Evolutionary conservation across 805 yeast genomes (phyloP).

Genomic region (Pichia membranifaciens): DNA sequence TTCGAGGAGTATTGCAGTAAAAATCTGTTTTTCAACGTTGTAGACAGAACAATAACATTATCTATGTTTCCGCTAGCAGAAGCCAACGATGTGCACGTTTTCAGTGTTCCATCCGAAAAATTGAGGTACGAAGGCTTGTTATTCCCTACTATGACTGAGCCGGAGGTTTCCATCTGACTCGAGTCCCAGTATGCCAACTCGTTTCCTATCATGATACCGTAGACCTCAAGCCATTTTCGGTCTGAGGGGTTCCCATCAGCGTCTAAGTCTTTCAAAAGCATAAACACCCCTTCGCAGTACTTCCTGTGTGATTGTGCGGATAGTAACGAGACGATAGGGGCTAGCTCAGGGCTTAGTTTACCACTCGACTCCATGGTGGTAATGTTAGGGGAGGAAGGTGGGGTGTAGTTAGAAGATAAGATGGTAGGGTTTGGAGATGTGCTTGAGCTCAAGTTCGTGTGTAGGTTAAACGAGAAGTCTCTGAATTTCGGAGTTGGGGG

Average conservation of each 20-base stretch:
- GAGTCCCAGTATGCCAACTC: constrained; percentile 93
- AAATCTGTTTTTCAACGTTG: constrained; percentile 85
- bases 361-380: constrained; percentile 28
- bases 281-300: constrained; percentile 69
- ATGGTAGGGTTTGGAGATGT: background rate
- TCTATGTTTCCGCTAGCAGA: constrained; percentile 58
- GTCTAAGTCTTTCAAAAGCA: constrained; percentile 66
- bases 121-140: constrained; percentile 74
- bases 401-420: background rate
- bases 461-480: constrained; percentile 1
- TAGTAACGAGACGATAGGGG: constrained; percentile 68
- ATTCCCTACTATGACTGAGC: constrained; percentile 17
- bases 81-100: constrained; percentile 62
- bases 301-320: constrained; percentile 72
- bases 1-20: constrained; percentile 69
- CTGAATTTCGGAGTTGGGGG: constrained; percentile 8
- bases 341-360: constrained; percentile 36
- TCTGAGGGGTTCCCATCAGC: constrained; percentile 84
- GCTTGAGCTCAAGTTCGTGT: constrained; percentile 2
- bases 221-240: constrained; percentile 87
- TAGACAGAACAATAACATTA: constrained; percentile 82
- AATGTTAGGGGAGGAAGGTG: constrained; percentile 11
- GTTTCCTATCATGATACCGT: constrained; percentile 84
- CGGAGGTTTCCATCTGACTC: constrained; percentile 45
- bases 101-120: constrained; percentile 83